phyloP scores from a whole-genome alignment of 345 rosid species.

The Citrus glauca region DNA sequence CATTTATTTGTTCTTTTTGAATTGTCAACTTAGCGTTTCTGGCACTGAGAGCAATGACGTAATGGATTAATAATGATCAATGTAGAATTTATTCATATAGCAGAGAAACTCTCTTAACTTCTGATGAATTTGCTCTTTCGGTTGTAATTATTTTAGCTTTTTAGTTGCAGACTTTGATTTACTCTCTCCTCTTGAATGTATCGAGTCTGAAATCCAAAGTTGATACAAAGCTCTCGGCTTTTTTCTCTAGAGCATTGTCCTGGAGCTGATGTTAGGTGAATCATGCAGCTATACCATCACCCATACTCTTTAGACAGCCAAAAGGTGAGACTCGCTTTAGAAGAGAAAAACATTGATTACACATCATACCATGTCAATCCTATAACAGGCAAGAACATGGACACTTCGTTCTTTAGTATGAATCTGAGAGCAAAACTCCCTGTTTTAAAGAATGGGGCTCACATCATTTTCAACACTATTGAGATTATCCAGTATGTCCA shows the following conservation, averaged over 20 bases:
- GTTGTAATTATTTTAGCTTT: background rate
- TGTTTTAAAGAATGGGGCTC: constrained; percentile 77
- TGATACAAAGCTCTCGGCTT: background rate
- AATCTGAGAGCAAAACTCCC: constrained; percentile 71
- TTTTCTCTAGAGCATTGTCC: background rate
- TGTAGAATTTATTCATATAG: too few species aligned
- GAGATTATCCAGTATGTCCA: constrained; percentile 76
- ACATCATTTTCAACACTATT: constrained; percentile 63
- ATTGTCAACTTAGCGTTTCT: too few species aligned
- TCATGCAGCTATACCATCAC: constrained; percentile 94
- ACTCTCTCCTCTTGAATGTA: background rate
- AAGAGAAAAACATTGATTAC: constrained; percentile 90
- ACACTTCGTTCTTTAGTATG: constrained; percentile 72
- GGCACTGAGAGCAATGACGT: too few species aligned
- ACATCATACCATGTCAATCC: constrained; percentile 89
- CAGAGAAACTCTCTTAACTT: too few species aligned
- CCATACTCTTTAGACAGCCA: constrained; percentile 85
- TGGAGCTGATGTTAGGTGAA: constrained; percentile 9
- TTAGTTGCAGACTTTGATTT: background rate
- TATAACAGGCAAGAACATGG: constrained; percentile 74
- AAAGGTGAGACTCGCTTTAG: constrained; percentile 79
- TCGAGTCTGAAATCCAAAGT: background rate
- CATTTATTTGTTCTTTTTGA: background rate
- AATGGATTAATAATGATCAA: too few species aligned
- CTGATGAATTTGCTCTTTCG: too few species aligned